Evolutionary conservation across 805 yeast genomes (phyloP).

Genomic region (Kluyveromyces siamensis): DNA sequence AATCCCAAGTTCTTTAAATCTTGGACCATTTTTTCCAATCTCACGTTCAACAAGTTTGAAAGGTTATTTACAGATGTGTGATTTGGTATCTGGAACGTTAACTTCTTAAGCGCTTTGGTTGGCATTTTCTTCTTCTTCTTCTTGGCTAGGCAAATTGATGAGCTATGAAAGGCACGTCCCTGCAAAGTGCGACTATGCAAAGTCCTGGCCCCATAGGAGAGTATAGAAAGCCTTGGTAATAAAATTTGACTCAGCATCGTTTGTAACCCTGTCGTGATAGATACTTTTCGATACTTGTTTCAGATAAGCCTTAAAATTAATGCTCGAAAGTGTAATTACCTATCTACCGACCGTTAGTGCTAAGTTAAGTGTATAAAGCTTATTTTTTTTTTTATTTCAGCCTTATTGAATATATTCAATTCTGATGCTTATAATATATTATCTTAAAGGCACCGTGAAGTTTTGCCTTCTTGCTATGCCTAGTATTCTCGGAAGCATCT

Average conservation of each 20-base stretch:
- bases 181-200: background rate
- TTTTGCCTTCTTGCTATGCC: no score
- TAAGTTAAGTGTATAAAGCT: no score
- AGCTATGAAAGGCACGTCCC: background rate
- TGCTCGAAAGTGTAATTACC: no score
- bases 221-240: background rate
- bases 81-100: slow-evolving; percentile 46
- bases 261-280: background rate
- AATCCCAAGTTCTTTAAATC: slow-evolving; percentile 66
- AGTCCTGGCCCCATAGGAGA: background rate
- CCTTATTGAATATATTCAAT: no score
- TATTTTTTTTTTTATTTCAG: no score
- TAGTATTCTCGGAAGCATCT: no score
- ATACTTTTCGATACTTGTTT: no score
- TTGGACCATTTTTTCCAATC: slow-evolving; percentile 49
- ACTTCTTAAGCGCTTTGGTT: slow-evolving; percentile 9
- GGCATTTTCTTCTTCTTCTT: slow-evolving; percentile 6
- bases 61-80: slow-evolving; percentile 73
- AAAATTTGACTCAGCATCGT: background rate
- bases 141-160: background rate
- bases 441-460: no score
- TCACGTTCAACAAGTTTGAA: slow-evolving; percentile 59
- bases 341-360: no score
- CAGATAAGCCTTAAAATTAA: background rate
- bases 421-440: no score